Base-by-base conservation (phyloP, 2,329 filamentous ascomycete species). In the Pseudogymnoascus destructans region DNA sequence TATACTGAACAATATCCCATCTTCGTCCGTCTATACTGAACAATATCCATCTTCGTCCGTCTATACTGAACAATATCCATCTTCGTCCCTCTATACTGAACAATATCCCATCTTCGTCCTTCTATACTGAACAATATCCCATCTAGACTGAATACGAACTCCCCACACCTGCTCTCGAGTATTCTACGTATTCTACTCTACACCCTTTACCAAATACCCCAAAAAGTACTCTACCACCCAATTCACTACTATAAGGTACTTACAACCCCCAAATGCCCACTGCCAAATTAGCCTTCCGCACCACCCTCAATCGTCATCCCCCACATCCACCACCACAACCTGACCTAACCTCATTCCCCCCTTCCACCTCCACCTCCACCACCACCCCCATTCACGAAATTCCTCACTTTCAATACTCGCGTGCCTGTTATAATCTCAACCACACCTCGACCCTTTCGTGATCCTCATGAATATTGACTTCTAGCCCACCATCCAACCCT, bases 221-320 rank as follows among this genome's bases (percentile, higher is more conserved):
- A 23, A n/a, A 5, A 46, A 46, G 40, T 46, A 46, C 40, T 23
- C 19, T 8, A 23, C 21, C 40, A 46, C 40, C 40, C 3, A 46
- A 11, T 1, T 8, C 9, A 25, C 4, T 46, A 46, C 21, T 46
- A 13, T 25, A 46, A 46, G 40, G 40, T 25, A 46, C 40, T 46
- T 46, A 17, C 5, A 25, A 25, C 25, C 7, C 3, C 7, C 6
- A n/a, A 46, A 38, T 23, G 40, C 11, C 40, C 19, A 25, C 40
- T 46, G 11, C 40, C 40, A 46, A 38, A 46, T 46, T 46, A 46
- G 40, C 40, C 40, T 46, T 46, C 19, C 40, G 21, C 21, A 46
- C 40, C 40, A 46, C 40, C 40, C 8, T 46, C 40, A 46, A 46
- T 46, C 40, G 40, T 46, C 40, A 46, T 46, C 40, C 40, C 40